Evolutionary conservation across 1,284 basidiomycete genomes (phyloP), one percentile per base, ranked within the genome.

Genomic region (Pisolithus thermaeus): DNA sequence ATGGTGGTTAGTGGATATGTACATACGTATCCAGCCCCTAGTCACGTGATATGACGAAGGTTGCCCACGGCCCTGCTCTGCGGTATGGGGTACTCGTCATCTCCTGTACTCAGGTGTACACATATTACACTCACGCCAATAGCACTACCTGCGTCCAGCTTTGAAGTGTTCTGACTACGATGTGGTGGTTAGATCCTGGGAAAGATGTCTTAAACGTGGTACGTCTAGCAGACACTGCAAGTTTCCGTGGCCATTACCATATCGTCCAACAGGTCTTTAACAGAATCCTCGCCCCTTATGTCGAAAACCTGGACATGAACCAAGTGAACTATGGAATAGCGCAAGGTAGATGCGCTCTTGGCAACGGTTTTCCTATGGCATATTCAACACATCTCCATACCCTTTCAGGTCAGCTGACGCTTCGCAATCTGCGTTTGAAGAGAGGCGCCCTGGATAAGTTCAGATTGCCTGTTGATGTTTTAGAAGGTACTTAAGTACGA

Each of bases 361-460:
- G 38, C 43, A 37, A 27, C 4, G 50, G 22, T 16, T n/a, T 23
- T 6, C 47, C 20, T 39, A 54, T 40, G 23, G 16, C 43, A 30
- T 54, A 55, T 45, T n/a, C 51, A 32, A 38, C 59, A 11, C 47
- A 39, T 50, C 42, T n/a, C 51, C 27, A 37, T 59, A 12, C 47
- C 32, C 49, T 11, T 45, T 32, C 61, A 93, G 94, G 94, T 49
- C 86, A 92, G 69, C 73, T 97, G 51, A 90, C 89, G 30, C 76
- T 97, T 46, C 79, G 81, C 38, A 87, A 88, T 60, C 72, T 99
- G 46, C 85, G 86, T 46, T 77, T 99, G 60, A 99, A 97, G 76
- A 95, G 88, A 70, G 90, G 90, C 41, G 93, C 92, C 1, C 76
- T 99, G 52, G 97, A 99, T 72, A 95, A 97, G 68, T 97, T 99